phyloP scores from a whole-genome alignment of 768 basidiomycete genomes.

The Sistotremastrum suecicum region DNA sequence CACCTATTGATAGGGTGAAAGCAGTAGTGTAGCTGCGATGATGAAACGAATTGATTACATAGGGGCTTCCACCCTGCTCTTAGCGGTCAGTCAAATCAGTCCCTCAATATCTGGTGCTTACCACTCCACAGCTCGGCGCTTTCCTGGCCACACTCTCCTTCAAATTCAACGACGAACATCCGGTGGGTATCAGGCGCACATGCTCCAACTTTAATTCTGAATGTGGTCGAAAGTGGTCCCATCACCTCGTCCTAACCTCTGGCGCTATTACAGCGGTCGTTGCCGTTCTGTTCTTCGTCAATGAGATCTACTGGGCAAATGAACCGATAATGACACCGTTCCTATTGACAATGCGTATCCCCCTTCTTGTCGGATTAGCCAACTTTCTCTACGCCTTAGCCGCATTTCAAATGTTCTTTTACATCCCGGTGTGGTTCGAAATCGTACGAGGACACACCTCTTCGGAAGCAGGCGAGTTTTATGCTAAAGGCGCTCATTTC shows the following conservation, averaged over 20 bases:
- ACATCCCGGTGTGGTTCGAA: slow-evolving; percentile 77
- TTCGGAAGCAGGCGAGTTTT: slow-evolving; percentile 41
- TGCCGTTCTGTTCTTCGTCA: slow-evolving; percentile 37
- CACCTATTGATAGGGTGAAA: slow-evolving; percentile 36
- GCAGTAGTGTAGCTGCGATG: slow-evolving; percentile 49
- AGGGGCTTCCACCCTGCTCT: slow-evolving; percentile 50
- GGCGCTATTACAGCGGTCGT: slow-evolving; percentile 29
- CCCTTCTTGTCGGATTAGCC: slow-evolving; percentile 55
- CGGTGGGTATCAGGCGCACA: slow-evolving; percentile 24
- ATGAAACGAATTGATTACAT: slow-evolving; percentile 68
- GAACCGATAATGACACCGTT: slow-evolving; percentile 64
- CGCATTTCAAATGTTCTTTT: slow-evolving; percentile 67
- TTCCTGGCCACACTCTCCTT: slow-evolving; percentile 55
- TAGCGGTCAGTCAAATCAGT: slow-evolving; percentile 27
- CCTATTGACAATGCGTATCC: slow-evolving; percentile 50
- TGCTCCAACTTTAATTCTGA: background rate
- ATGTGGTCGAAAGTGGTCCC: slow-evolving; percentile 32
- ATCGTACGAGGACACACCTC: slow-evolving; percentile 58
- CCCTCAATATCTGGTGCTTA: background rate
- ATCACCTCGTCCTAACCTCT: slow-evolving; percentile 39
- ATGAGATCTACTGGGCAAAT: slow-evolving; percentile 48
- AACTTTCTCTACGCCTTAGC: slow-evolving; percentile 64
- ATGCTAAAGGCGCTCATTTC: background rate
- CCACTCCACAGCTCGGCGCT: slow-evolving; percentile 22
- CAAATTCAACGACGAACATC: slow-evolving; percentile 51